Conservation (phyloP, 305 asterid genomes). For the Fraxinus greggii region DNA sequence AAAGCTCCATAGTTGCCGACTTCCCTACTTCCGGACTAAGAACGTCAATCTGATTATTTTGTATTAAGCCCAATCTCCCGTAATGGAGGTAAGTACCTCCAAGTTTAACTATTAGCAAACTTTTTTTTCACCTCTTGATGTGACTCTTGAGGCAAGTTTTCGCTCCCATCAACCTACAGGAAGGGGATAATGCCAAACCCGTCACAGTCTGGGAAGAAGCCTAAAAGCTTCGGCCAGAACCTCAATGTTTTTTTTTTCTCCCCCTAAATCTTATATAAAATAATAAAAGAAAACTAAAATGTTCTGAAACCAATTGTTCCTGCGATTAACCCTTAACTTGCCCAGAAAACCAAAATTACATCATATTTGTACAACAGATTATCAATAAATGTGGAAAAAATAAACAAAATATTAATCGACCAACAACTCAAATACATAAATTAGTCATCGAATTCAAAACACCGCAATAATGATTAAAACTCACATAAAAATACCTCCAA, state of each 20-base stretch:
- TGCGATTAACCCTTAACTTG: background rate
- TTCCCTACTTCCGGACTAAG: background rate
- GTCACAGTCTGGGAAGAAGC: background rate
- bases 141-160: background rate
- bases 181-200: background rate
- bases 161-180: background rate
- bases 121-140: background rate
- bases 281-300: background rate
- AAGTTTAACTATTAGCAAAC: background rate
- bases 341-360: background rate
- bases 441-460: background rate
- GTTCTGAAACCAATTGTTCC: background rate
- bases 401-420: background rate
- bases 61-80: background rate
- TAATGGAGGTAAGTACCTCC: background rate
- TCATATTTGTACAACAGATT: background rate
- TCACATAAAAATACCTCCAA: constrained; percentile 54
- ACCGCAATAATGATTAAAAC: background rate
- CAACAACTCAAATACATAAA: background rate
- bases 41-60: background rate
- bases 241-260: background rate
- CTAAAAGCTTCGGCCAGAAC: background rate
- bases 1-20: background rate
- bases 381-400: background rate
- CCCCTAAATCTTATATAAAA: background rate